These are phyloP conservation scores for Castanopsis chinensis DNA, from an alignment of 306 rosid genomes.

Conservation along the genomic window DNA sequence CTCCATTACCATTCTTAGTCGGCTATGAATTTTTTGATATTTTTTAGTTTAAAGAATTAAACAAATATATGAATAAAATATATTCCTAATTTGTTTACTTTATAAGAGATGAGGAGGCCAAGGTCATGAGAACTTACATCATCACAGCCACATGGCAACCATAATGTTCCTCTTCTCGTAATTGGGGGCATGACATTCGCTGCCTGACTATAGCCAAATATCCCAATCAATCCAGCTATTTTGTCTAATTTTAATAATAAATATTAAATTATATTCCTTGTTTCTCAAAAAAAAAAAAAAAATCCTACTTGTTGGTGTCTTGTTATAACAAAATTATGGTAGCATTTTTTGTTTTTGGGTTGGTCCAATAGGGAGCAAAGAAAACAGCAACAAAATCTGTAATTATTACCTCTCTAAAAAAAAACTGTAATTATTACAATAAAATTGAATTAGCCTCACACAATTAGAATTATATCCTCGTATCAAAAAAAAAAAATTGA, in stretches of 20 bases:
- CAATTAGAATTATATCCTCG: too few species aligned
- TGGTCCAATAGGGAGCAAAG: background rate
- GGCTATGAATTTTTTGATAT: too few species aligned
- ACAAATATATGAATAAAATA: background rate
- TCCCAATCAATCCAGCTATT: constrained; percentile 17
- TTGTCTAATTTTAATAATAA: background rate
- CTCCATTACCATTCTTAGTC: too few species aligned
- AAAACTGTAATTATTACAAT: background rate
- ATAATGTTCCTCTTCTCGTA: constrained; percentile 7
- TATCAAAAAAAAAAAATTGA: too few species aligned
- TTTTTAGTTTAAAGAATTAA: background rate
- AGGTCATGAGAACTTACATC: constrained; percentile 20
- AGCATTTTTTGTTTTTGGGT: background rate
- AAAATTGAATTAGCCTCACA: too few species aligned
- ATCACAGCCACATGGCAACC: constrained; percentile 17
- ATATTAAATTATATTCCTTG: too few species aligned
- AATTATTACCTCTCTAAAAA: background rate
- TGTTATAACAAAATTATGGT: background rate
- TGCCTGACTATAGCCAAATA: constrained; percentile 1
- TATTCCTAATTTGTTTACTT: background rate
- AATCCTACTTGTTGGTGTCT: background rate
- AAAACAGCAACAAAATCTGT: background rate
- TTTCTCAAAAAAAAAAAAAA: too few species aligned
- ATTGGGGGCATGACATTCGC: constrained; percentile 55
- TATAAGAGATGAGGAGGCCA: background rate